Conservation (phyloP, 148 eudicot species). For the Silene conica region DNA sequence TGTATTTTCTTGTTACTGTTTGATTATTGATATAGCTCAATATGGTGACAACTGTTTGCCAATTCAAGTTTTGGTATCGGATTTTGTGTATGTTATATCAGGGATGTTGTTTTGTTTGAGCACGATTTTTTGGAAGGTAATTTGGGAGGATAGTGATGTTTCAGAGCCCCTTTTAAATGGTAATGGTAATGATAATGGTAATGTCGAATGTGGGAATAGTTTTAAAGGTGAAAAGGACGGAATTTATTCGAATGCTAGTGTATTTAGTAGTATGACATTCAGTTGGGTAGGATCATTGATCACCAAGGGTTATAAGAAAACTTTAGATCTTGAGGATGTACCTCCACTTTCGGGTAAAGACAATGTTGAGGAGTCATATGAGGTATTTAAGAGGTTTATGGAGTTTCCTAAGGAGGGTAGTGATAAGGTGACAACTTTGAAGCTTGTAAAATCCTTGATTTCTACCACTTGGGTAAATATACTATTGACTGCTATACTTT, state of each 20-base stretch:
- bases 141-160: constrained; percentile 21
- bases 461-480: constrained; percentile 46
- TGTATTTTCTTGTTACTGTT: constrained; percentile 43
- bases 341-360: constrained; percentile 50
- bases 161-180: constrained; percentile 55
- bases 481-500: constrained; percentile 33
- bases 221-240: constrained; percentile 34
- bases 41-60: constrained; percentile 23
- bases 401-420: constrained; percentile 28
- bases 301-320: constrained; percentile 51
- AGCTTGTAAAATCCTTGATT: constrained; percentile 50
- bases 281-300: constrained; percentile 52
- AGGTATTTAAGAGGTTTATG: constrained; percentile 29
- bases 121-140: constrained; percentile 31
- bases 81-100: constrained; percentile 33
- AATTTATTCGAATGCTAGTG: constrained; percentile 40
- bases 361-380: constrained; percentile 40
- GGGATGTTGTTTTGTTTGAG: constrained; percentile 43
- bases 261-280: constrained; percentile 47
- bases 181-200: constrained; percentile 6
- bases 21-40: constrained; percentile 37
- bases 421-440: constrained; percentile 34
- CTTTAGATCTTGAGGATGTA: constrained; percentile 63
- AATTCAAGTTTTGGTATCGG: constrained; percentile 37
- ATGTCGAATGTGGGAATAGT: constrained; percentile 19